Evolutionary conservation across 345 rosid genomes (phyloP).

Genomic region (Acer negundo): DNA sequence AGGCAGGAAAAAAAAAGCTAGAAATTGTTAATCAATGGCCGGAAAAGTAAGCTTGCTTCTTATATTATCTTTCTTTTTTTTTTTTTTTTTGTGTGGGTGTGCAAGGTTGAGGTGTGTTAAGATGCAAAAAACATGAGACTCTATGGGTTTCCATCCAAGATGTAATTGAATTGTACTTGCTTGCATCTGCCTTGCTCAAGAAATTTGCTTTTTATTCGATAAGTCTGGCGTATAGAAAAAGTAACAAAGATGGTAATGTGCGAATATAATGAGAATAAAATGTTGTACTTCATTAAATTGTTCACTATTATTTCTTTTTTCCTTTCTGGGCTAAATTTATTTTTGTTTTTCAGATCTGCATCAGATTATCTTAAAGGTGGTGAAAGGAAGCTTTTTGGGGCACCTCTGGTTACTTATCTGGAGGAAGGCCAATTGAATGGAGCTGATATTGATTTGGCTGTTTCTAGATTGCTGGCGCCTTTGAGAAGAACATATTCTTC

Average conservation of each 20-base stretch:
- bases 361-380: conserved; percentile 42
- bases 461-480: conserved; percentile 60
- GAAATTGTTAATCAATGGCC: conserved; percentile 60
- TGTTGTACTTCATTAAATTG: not conserved
- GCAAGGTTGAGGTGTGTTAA: too few relatives aligned
- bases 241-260: too few relatives aligned
- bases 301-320: conserved; percentile 1
- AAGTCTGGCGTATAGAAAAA: too few relatives aligned
- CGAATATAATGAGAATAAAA: too few relatives aligned
- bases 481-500: conserved; percentile 53
- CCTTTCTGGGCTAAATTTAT: conserved; percentile 7
- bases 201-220: too few relatives aligned
- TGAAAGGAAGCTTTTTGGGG: conserved; percentile 54
- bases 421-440: conserved; percentile 54
- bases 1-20: conserved; percentile 59
- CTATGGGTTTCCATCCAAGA: too few relatives aligned
- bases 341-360: conserved; percentile 41
- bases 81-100: not conserved
- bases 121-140: too few relatives aligned
- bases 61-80: not conserved
- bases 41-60: conserved; percentile 51
- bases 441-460: conserved; percentile 57
- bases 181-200: too few relatives aligned
- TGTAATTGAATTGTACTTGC: too few relatives aligned
- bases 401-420: conserved; percentile 71